phyloP scores from a whole-genome alignment of 441 rosid genomes.

The Jatropha multifida region DNA sequence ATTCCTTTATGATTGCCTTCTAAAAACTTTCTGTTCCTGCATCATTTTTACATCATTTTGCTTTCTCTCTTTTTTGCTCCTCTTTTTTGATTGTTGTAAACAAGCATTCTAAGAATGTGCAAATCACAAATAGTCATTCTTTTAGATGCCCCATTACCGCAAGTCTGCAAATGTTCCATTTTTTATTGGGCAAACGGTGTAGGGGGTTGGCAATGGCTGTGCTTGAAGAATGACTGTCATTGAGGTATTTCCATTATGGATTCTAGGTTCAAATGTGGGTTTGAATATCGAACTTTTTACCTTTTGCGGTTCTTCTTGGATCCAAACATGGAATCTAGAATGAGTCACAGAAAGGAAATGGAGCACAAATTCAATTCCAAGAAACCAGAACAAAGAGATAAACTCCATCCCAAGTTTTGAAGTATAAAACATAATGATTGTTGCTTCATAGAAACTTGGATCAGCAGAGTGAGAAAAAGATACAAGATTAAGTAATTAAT shows the following conservation, averaged over 20 bases:
- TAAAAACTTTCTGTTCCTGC: background rate
- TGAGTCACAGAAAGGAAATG: background rate
- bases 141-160: background rate
- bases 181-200: no score
- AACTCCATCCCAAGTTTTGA: background rate
- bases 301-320: background rate
- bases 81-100: no score
- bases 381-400: background rate
- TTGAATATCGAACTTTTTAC: background rate
- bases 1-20: background rate
- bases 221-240: background rate
- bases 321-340: background rate
- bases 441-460: no score
- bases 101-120: no score
- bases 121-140: background rate
- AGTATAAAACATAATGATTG: no score
- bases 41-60: no score
- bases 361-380: background rate
- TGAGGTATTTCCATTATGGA: background rate
- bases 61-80: background rate
- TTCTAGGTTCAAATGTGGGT: background rate
- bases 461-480: background rate
- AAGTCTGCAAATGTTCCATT: background rate
- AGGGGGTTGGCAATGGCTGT: no score
- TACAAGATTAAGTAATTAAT: background rate